Conservation (phyloP, 108 stramenopile species). For the Skeletonema marinoi region DNA sequence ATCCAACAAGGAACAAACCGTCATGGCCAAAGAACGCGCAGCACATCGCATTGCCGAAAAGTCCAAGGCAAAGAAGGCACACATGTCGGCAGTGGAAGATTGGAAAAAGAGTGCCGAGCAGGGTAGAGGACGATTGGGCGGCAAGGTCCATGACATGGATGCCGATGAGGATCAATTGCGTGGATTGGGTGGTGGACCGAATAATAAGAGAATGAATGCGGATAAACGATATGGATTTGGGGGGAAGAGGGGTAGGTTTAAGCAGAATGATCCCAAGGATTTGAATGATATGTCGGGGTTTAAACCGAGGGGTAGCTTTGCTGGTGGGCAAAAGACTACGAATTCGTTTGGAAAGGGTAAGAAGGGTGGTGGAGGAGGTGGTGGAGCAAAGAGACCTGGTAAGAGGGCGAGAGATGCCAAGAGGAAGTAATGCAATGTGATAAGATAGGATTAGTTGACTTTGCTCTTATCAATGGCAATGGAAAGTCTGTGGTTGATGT, state of each 20-base stretch:
- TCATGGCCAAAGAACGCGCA: constrained; percentile 79
- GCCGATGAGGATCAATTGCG: constrained; percentile 61
- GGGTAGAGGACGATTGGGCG: constrained; percentile 49
- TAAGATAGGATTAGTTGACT: too few relatives aligned
- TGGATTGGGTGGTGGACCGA: constrained; percentile 41
- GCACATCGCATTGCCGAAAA: constrained; percentile 91
- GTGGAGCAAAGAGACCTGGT: constrained; percentile 64
- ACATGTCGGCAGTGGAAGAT: constrained; percentile 83
- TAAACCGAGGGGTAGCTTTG: constrained; percentile 84
- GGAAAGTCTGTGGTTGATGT: too few relatives aligned
- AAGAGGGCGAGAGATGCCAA: constrained; percentile 84
- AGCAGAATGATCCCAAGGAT: constrained; percentile 79
- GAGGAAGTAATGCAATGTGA: not conserved
- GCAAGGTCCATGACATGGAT: constrained; percentile 53
- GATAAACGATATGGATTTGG: constrained; percentile 84
- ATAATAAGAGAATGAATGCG: constrained; percentile 66
- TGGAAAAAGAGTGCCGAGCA: constrained; percentile 83
- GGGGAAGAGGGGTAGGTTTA: constrained; percentile 85
- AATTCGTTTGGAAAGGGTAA: constrained; percentile 15
- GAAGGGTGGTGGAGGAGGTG: constrained; percentile 38
- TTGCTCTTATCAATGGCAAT: too few relatives aligned
- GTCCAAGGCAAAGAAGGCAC: constrained; percentile 84
- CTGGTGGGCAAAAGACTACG: constrained; percentile 65
- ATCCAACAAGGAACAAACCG: constrained; percentile 73
- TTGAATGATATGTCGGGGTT: constrained; percentile 83